A percentile compares a stretch with the other conserved stretches of the same genome.
phyloP scores from a whole-genome alignment of 2,329 filamentous ascomycete genomes.

The Fusarium buharicum region DNA sequence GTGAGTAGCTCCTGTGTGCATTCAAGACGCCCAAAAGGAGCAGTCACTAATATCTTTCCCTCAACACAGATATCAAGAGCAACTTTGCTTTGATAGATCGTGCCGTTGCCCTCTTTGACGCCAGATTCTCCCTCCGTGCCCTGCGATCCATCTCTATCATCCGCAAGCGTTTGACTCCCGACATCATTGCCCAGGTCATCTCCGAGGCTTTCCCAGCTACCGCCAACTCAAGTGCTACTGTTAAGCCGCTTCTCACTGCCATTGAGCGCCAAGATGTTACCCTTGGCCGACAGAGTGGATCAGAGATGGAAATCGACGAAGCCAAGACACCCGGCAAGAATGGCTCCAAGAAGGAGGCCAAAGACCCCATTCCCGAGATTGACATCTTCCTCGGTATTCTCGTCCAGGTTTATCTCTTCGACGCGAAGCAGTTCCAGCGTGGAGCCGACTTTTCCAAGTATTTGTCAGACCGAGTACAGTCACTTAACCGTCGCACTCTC shows the following conservation, averaged over 20 bases:
- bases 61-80: slow-evolving; percentile 83
- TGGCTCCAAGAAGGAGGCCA: slow-evolving; percentile 71
- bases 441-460: slow-evolving; percentile 86
- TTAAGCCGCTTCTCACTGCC: slow-evolving; percentile 75
- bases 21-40: not conserved
- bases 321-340: slow-evolving; percentile 63
- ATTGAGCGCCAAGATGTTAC: slow-evolving; percentile 74
- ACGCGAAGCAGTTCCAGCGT: slow-evolving; percentile 81
- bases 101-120: slow-evolving; percentile 91
- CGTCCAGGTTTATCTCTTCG: slow-evolving; percentile 86
- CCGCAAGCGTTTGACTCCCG: slow-evolving; percentile 87
- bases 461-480: slow-evolving; percentile 85
- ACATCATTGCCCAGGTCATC: slow-evolving; percentile 83
- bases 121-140: slow-evolving; percentile 92
- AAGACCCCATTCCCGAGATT: slow-evolving; percentile 85
- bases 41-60: slow-evolving; percentile 35
- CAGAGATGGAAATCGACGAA: slow-evolving; percentile 81
- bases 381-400: slow-evolving; percentile 90
- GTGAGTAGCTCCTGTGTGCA: slow-evolving; percentile 54
- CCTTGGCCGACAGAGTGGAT: slow-evolving; percentile 65
- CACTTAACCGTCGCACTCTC: slow-evolving; percentile 90
- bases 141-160: slow-evolving; percentile 95
- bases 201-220: slow-evolving; percentile 78
- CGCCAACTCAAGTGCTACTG: slow-evolving; percentile 69
- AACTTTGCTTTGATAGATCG: slow-evolving; percentile 93